Evolutionary conservation across 495 filamentous ascomycete genomes (phyloP).

Genomic region (Penicillium chermesinum): DNA sequence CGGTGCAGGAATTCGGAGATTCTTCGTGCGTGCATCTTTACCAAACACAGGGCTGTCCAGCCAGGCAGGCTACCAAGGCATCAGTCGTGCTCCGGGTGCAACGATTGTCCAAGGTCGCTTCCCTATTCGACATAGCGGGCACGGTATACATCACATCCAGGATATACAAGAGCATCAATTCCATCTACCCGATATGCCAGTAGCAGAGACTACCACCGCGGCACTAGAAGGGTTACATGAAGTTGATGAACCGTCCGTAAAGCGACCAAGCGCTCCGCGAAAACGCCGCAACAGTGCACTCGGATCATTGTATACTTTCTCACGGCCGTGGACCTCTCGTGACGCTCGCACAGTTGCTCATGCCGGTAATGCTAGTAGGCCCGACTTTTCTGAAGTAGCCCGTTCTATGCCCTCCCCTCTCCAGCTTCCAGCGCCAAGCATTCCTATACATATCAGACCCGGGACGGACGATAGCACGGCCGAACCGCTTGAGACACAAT

Average conservation of each 20-base stretch:
- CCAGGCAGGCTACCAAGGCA: slow-evolving; percentile 8
- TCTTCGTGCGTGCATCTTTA: slow-evolving; percentile 21
- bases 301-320: not conserved
- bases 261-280: not conserved
- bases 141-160: slow-evolving; percentile 26
- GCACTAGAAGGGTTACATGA: too few relatives aligned
- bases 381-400: not conserved
- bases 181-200: slow-evolving; percentile 21
- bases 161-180: slow-evolving; percentile 35
- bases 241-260: not conserved
- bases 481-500: not conserved
- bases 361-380: not conserved
- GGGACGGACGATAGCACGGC: not conserved
- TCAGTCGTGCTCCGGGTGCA: slow-evolving; percentile 34
- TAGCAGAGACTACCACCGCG: not conserved
- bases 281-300: not conserved
- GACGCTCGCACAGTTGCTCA: not conserved
- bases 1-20: slow-evolving; percentile 21
- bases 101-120: slow-evolving; percentile 37
- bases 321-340: slow-evolving; percentile 1
- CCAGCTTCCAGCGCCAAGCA: not conserved
- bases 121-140: slow-evolving; percentile 34
- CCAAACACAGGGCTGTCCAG: not conserved
- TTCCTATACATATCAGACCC: not conserved
- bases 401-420: not conserved